Conservation (phyloP, 257 asterid species). For the Craterostigma plantagineum region DNA sequence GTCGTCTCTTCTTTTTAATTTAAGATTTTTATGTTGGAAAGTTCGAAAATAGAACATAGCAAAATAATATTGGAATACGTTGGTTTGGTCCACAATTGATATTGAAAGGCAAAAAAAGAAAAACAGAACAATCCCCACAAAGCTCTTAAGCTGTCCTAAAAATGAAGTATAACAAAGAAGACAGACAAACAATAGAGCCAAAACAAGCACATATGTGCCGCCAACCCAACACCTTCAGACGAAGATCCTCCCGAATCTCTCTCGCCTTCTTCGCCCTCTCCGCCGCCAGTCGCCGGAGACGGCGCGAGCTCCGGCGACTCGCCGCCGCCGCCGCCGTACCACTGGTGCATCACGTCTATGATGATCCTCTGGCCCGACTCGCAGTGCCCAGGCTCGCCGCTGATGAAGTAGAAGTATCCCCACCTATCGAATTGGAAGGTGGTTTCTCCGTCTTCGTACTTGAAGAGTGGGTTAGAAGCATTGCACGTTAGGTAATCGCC, state of each 20-base stretch:
- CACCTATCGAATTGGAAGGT: constrained; percentile 28
- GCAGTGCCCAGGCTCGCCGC: constrained; percentile 52
- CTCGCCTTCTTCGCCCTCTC: constrained; percentile 8
- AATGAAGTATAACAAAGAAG: no score
- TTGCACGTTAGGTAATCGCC: constrained; percentile 35
- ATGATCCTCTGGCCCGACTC: constrained; percentile 39
- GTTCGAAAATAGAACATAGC: no score
- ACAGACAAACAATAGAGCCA: constrained; percentile 14
- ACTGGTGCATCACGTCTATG: constrained; percentile 49
- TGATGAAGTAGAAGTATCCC: constrained; percentile 56
- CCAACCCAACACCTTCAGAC: constrained; percentile 1
- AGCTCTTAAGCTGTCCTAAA: no score
- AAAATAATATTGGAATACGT: no score
- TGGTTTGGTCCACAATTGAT: no score
- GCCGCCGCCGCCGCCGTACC: constrained; percentile 11
- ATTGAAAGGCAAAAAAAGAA: no score
- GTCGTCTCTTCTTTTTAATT: no score
- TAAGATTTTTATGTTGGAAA: no score
- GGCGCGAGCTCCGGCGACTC: constrained; percentile 18
- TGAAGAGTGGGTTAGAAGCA: constrained; percentile 30
- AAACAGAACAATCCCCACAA: no score
- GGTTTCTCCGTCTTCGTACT: constrained; percentile 31
- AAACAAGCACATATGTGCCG: constrained; percentile 10
- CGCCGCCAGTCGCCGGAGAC: constrained; percentile 12
- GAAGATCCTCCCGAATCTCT: background rate